Base-by-base conservation (phyloP, 2,329 filamentous ascomycete species). In the Hymenoscyphus linearis region DNA sequence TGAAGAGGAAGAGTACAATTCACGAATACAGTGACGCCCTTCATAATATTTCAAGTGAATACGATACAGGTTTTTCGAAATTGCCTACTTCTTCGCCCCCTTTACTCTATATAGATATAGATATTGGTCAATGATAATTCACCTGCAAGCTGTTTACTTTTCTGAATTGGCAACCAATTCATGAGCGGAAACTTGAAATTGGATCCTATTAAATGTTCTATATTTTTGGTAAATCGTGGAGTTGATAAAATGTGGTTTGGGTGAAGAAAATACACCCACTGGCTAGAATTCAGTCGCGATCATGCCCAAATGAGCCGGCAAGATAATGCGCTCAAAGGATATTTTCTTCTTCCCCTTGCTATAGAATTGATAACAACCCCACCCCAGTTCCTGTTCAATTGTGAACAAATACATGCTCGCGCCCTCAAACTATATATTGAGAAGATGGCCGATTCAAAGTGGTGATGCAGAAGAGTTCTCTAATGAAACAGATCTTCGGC, bases 401-500 rank as follows among this genome's bases (percentile, higher is more conserved):
- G 18, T 10, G 44, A 22, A 50, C n/a, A 50, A 50, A 3, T 12
- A n/a, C 44, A 50, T 50, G 44, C 44, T 22, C 44, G 18, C 44
- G 18, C 44, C 44, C 16, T n/a, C n/a, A 18, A 50, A 10, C 22
- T 12, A 50, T 50, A 50, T 9, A 50, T 22, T 25, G 18, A 22
- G 22, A 22, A 50, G 13, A 22, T 22, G 18, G 18, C 18, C 44
- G 4, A 50, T 13, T 50, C 18, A 18, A 50, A 50, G 25, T 13
- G 44, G 13, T 7, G 18, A 3, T 13, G 6, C 31, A 31, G 31
- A 31, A 31, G 26, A 35, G 18, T 12, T 16, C n/a, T 47, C 82
- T 74, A 91, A 64, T 81, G 79, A 71, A 91, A 93, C 65, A 89
- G 77, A 75, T 93, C 89, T 68, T 90, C 87, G 0, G 89, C 89